These are phyloP conservation scores for Colletotrichum caudatum DNA, from an alignment of 2,329 filamentous ascomycete genomes.

Conservation along the genomic window DNA sequence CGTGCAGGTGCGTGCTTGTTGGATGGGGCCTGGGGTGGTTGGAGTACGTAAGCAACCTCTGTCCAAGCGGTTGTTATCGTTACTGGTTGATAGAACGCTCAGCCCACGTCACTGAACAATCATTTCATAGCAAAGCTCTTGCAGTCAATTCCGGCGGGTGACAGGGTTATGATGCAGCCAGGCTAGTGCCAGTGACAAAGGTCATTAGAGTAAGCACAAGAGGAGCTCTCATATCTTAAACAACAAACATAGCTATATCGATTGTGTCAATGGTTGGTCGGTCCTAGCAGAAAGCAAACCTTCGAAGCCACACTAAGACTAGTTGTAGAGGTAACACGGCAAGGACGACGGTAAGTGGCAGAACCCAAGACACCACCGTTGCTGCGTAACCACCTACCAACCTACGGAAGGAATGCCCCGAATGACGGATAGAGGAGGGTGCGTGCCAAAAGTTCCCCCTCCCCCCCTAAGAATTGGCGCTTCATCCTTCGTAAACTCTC, in stretches of 20 bases:
- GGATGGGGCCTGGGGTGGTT: background rate
- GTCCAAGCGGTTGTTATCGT: background rate
- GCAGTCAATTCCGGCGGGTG: conserved; percentile 28
- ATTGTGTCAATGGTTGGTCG: background rate
- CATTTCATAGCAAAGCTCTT: background rate
- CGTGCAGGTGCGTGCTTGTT: background rate
- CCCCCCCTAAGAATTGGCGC: background rate
- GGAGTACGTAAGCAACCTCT: conserved; percentile 22
- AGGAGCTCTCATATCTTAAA: no score
- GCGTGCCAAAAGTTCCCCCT: background rate
- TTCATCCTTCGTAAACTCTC: conserved; percentile 1
- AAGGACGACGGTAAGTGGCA: conserved; percentile 3
- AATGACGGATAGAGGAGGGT: conserved; percentile 6
- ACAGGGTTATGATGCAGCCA: conserved; percentile 24
- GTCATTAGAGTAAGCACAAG: background rate
- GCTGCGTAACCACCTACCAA: background rate
- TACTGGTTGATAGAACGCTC: background rate
- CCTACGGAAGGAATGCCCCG: background rate
- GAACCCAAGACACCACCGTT: background rate
- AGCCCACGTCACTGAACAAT: conserved; percentile 27
- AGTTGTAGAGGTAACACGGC: background rate
- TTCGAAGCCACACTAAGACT: background rate
- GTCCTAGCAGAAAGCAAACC: background rate
- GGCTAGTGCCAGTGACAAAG: background rate
- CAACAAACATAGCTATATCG: background rate